These are phyloP conservation scores for Epichloe sp. DNA, from an alignment of 2,329 filamentous ascomycete genomes.

Conservation along the genomic window DNA sequence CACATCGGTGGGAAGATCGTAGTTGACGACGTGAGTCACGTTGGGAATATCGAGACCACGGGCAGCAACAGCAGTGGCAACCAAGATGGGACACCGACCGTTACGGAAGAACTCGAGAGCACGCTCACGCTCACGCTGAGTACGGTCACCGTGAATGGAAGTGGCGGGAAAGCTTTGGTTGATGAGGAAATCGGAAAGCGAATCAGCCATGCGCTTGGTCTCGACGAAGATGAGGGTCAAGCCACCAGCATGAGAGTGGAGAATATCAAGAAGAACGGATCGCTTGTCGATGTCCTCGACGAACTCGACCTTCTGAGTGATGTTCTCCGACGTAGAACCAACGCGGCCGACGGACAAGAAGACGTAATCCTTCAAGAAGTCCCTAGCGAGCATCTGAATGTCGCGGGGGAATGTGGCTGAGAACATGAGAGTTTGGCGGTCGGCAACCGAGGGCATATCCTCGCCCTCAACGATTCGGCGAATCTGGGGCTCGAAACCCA, in stretches of 20 bases:
- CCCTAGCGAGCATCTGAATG: constrained; percentile 96
- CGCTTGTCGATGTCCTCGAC: constrained; percentile 96
- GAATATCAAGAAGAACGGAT: constrained; percentile 90
- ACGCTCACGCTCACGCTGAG: constrained; percentile 96
- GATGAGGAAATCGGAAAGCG: constrained; percentile 93
- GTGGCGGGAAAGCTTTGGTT: constrained; percentile 98
- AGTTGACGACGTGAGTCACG: constrained; percentile 96
- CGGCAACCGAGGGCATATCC: constrained; percentile 78
- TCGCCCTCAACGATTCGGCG: constrained; percentile 96
- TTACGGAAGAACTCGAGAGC: constrained; percentile 96
- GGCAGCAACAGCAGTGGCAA: constrained; percentile 92
- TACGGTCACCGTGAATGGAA: constrained; percentile 96
- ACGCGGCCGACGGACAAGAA: constrained; percentile 98
- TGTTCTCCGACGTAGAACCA: constrained; percentile 99
- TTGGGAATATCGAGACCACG: constrained; percentile 88
- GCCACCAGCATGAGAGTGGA: constrained; percentile 82
- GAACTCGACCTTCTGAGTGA: constrained; percentile 97
- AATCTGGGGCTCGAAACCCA: constrained; percentile 99
- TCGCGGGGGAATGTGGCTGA: constrained; percentile 95
- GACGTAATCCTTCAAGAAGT: constrained; percentile 98
- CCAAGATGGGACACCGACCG: constrained; percentile 86
- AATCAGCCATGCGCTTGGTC: constrained; percentile 99
- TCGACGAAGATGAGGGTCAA: constrained; percentile 97
- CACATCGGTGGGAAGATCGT: constrained; percentile 96
- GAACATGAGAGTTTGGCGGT: constrained; percentile 98